Evolutionary conservation across 495 filamentous ascomycete genomes (phyloP), one percentile per base, ranked within the genome.

Genomic region (Aspergillus mulundensis): DNA sequence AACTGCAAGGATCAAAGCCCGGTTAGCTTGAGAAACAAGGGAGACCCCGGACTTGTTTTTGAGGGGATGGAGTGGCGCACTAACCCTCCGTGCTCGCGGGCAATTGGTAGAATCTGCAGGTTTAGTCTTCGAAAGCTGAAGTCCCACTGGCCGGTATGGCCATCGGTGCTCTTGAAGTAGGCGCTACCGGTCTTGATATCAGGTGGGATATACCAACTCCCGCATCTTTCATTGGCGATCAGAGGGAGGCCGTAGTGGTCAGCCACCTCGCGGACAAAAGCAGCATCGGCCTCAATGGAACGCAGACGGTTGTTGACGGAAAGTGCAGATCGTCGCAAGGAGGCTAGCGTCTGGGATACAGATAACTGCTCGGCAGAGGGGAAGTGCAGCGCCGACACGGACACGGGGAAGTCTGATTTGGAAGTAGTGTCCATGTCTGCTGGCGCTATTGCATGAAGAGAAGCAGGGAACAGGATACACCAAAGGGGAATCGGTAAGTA

Each of bases 101-200:
- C 56, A 85, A 60, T 78, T 70, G 68, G 61, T 19, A 98, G 66
- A 40, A 98, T 61, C 60, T 92, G 86, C 61, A 95, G 63, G 64
- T 97, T 97, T 62, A 97, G 73, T 53, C 94, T 80, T 63, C 93
- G 79, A 25, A 82, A 78, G 71, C 86, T 95, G 65, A 97, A 96
- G 42, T 82, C 81, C 92, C 93, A 97, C 68, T 94, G 81, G 18
- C 89, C 88, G 0, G 80, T 81, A 74, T 98, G 94, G 2, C 94
- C 94, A 72, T 98, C 94, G 24, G 94, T 98, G 73, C 90, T 95
- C 77, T 98, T 98, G 73, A 97, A 98, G 72, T 97, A 97, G 7
- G 82, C 89, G 48, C 87, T 88, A 15, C 80, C 88, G 1, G 70
- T 71, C 65, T 91, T 91, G 11, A 55, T 60, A 18, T 68, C 67